Evolutionary conservation across 2,329 filamentous ascomycete genomes (phyloP), one percentile per base, ranked within the genome.

Genomic region (Huntiella savannae): DNA sequence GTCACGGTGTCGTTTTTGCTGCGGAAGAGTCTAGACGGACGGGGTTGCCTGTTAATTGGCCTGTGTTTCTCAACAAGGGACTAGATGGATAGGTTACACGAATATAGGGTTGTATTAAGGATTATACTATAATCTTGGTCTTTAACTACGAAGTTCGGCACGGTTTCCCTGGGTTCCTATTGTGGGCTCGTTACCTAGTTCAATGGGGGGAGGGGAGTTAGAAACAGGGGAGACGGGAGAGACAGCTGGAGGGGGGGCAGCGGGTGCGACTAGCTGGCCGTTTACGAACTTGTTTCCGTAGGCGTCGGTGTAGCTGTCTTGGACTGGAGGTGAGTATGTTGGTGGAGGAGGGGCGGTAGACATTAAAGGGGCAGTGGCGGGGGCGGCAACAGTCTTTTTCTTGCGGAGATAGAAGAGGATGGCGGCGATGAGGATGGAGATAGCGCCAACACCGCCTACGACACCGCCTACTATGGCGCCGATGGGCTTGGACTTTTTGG

Each of bases 1-100:
- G 85, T 56, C 91, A 96, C 63, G 87, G 82, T 2, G 73, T 91
- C 62, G 88, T 95, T 0, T 98, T 95, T 65, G 87, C 85, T 17
- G 91, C 88, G 0, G 91, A 96, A 62, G 82, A 93, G 55, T 85
- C 88, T 4, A 73, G 88, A 55, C 67, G 65, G 43, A 68, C 70
- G 43, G 75, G 71, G 56, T 77, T 71, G 57, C 77, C 91, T 5
- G 63, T 96, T 3, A 70, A 80, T 53, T 95, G 83, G 77, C 22
- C 22, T 3, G 22, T 6, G 7, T 28, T 28, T 28, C 22, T 28
- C 7, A 28, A 28, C 6, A 28, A 28, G 22, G 22, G 22, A 7
- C 5, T 28, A 8, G 7, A 28, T 28, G 22, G 22, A 28, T 28
- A 28, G 22, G 22, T 28, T 28, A 28, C 22, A 28, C 22, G 3